These are phyloP conservation scores for Blastomyces percursus DNA, from an alignment of 2,329 filamentous ascomycete genomes.

Conservation along the genomic window DNA sequence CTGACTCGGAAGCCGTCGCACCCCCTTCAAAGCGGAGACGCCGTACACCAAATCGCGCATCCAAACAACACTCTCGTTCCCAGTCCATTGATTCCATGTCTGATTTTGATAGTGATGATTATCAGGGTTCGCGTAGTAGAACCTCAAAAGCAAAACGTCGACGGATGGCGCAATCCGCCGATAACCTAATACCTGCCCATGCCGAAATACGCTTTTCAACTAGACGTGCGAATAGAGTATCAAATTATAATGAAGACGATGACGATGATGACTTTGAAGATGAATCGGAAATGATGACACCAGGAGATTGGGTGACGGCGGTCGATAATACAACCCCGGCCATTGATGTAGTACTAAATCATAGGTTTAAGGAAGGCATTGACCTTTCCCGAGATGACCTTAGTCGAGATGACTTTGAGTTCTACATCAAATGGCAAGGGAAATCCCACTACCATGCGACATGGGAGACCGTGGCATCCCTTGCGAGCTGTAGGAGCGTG, in stretches of 20 bases:
- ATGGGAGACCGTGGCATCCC: slow-evolving; percentile 71
- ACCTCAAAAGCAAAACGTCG: slow-evolving; percentile 64
- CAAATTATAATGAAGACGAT: slow-evolving; percentile 58
- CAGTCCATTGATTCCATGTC: slow-evolving; percentile 53
- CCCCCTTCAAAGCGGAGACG: slow-evolving; percentile 39
- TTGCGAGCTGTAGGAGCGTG: slow-evolving; percentile 68
- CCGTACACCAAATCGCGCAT: slow-evolving; percentile 36
- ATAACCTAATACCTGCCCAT: slow-evolving; percentile 53
- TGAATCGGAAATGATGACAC: slow-evolving; percentile 49
- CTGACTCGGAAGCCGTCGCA: slow-evolving; percentile 60
- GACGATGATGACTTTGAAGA: slow-evolving; percentile 47
- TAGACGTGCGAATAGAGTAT: slow-evolving; percentile 64
- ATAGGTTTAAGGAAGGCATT: slow-evolving; percentile 61
- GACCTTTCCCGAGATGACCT: slow-evolving; percentile 29
- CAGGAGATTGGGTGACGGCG: slow-evolving; percentile 55
- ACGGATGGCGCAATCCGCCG: slow-evolving; percentile 55
- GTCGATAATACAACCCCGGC: slow-evolving; percentile 70
- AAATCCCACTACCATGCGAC: slow-evolving; percentile 92
- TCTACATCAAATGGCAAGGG: slow-evolving; percentile 89
- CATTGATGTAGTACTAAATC: slow-evolving; percentile 83
- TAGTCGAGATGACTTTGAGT: slow-evolving; percentile 67
- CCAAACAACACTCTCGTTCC: slow-evolving; percentile 36
- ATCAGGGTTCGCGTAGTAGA: slow-evolving; percentile 63
- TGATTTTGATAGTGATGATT: slow-evolving; percentile 57
- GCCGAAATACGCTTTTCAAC: slow-evolving; percentile 87